A percentile compares a stretch with the other conserved stretches of the same genome.
Conservation (phyloP, 441 rosid genomes). For the Rhodomyrtus psidioides region DNA sequence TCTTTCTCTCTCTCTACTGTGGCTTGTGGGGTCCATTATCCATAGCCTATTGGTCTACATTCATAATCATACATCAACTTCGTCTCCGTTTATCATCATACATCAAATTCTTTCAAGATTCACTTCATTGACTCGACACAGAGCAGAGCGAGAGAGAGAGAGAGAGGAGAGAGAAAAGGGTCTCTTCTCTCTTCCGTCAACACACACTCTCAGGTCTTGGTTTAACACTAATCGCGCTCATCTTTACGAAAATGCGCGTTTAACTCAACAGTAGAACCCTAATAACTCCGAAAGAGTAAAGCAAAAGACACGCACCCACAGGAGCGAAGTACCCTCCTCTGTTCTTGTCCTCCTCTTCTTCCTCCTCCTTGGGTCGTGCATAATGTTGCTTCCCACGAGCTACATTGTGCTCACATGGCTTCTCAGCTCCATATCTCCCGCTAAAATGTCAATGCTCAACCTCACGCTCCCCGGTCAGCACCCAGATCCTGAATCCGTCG, state of each 20-base stretch:
- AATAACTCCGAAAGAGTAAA: not conserved
- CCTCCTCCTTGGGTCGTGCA: not conserved
- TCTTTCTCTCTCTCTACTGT: not conserved
- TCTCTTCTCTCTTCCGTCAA: not conserved
- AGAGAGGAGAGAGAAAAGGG: not conserved
- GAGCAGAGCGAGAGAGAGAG: not conserved
- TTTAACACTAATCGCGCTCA: not conserved
- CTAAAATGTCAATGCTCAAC: constrained; percentile 37
- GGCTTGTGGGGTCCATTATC: not conserved
- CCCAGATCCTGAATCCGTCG: constrained; percentile 71
- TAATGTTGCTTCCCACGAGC: constrained; percentile 30
- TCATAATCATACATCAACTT: not conserved
- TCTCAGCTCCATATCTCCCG: constrained; percentile 25
- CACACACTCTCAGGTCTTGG: not conserved
- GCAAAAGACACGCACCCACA: not conserved
- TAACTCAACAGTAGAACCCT: not conserved
- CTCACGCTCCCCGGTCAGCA: constrained; percentile 45
- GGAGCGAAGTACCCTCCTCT: not conserved
- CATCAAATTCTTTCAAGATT: not conserved
- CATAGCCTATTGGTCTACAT: not conserved
- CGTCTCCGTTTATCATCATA: constrained; percentile 8
- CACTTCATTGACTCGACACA: not conserved
- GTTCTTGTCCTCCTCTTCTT: not conserved
- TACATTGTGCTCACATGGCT: constrained; percentile 52
- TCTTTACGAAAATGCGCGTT: not conserved